Conservation (phyloP, 805 yeast species). For the Candida multigemmis region DNA sequence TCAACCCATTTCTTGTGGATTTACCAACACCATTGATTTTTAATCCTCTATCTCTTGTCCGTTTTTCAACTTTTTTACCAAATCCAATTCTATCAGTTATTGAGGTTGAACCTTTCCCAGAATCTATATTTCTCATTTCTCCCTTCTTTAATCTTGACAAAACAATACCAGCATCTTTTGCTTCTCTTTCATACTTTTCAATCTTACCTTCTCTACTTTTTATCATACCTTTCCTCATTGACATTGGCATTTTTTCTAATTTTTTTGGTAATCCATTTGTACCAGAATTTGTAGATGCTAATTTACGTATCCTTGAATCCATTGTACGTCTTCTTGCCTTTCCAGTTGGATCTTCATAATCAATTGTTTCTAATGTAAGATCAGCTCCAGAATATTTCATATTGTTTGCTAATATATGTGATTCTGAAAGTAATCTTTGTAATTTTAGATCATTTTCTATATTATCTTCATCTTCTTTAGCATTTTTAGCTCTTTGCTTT, state of each 20-base stretch:
- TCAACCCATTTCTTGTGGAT: conserved; percentile 70
- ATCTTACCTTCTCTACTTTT: conserved; percentile 44
- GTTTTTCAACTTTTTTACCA: conserved; percentile 26
- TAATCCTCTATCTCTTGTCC: conserved; percentile 66
- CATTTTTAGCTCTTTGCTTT: conserved; percentile 24
- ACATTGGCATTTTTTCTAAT: conserved; percentile 81
- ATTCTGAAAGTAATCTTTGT: conserved; percentile 61
- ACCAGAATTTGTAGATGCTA: conserved; percentile 33
- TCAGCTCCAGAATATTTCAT: conserved; percentile 56
- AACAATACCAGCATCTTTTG: conserved; percentile 86
- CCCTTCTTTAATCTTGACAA: conserved; percentile 65
- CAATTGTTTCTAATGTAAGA: conserved; percentile 52
- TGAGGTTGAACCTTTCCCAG: conserved; percentile 45
- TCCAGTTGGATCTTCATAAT: conserved; percentile 57
- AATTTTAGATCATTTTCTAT: conserved; percentile 63
- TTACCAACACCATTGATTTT: conserved; percentile 69
- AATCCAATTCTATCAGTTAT: conserved; percentile 45
- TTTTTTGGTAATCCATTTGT: conserved; percentile 35
- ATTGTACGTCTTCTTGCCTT: conserved; percentile 59
- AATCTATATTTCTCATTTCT: conserved; percentile 46
- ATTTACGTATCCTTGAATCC: conserved; percentile 43
- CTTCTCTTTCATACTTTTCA: conserved; percentile 59
- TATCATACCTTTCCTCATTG: conserved; percentile 78
- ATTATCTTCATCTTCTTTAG: conserved; percentile 39
- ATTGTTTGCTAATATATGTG: conserved; percentile 48